Percentiles rank a stretch among this genome's conserved stretches.
These are phyloP conservation scores for Plenodomus tracheiphilus DNA, from an alignment of 2,329 filamentous ascomycete species.

Conservation along the genomic window DNA sequence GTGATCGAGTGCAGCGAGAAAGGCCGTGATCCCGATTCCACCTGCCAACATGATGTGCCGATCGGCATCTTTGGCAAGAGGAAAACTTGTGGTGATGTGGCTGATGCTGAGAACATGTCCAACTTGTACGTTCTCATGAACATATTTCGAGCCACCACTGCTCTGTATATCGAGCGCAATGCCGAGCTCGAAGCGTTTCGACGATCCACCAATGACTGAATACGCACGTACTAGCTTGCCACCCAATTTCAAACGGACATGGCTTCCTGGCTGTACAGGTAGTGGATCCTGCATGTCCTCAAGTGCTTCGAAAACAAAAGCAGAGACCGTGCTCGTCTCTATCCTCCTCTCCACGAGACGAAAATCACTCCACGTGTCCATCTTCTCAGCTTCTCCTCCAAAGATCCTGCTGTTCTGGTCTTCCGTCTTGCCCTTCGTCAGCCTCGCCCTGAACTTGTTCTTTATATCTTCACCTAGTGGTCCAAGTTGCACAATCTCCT, in stretches of 20 bases:
- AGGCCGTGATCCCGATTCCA: constrained; percentile 69
- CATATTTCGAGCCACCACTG: constrained; percentile 63
- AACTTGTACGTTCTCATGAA: constrained; percentile 55
- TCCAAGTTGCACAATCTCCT: constrained; percentile 43
- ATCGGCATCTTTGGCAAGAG: constrained; percentile 52
- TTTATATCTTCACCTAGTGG: constrained; percentile 56
- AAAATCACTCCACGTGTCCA: constrained; percentile 44
- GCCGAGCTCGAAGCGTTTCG: constrained; percentile 59
- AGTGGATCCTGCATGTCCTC: constrained; percentile 36
- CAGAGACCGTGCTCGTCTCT: constrained; percentile 57
- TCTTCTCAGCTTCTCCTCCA: constrained; percentile 28
- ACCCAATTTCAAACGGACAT: constrained; percentile 61
- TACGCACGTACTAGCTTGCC: constrained; percentile 63
- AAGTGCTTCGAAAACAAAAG: constrained; percentile 57
- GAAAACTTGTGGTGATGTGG: constrained; percentile 56
- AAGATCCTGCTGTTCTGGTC: constrained; percentile 32
- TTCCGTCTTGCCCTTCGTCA: constrained; percentile 52
- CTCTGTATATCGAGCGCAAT: constrained; percentile 59
- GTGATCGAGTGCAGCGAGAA: constrained; percentile 55
- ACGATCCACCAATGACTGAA: constrained; percentile 60
- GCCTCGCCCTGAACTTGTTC: constrained; percentile 56
- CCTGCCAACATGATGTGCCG: constrained; percentile 66
- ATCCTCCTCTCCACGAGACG: constrained; percentile 54
- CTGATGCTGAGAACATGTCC: constrained; percentile 58
- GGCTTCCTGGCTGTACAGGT: constrained; percentile 52